phyloP scores from a whole-genome alignment of 345 rosid species.

The Anastatica hierochuntica region DNA sequence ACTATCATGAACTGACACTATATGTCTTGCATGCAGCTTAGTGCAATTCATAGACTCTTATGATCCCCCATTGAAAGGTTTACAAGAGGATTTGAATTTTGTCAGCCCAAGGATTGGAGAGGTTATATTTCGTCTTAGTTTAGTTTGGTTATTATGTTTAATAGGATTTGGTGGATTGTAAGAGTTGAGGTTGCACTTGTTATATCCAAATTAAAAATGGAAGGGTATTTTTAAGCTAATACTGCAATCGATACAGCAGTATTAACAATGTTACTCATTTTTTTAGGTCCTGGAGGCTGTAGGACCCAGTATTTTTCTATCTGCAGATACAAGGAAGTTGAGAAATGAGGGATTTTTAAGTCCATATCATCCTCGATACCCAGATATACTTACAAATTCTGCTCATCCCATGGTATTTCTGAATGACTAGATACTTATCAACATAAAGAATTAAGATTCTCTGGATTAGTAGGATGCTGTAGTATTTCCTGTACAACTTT shows the following conservation, averaged over 20 bases:
- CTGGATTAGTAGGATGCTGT: background rate
- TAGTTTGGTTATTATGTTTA: background rate
- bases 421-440: slow-evolving; percentile 4
- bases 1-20: background rate
- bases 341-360: slow-evolving; percentile 95
- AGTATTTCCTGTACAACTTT: background rate
- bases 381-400: slow-evolving; percentile 94
- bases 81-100: slow-evolving; percentile 95
- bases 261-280: slow-evolving; percentile 19
- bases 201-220: background rate
- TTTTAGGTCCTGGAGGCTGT: slow-evolving; percentile 97
- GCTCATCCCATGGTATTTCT: slow-evolving; percentile 88
- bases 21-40: slow-evolving; percentile 42
- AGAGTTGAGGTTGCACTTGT: slow-evolving; percentile 8
- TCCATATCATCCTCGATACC: slow-evolving; percentile 97
- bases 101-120: slow-evolving; percentile 99
- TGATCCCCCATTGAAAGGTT: slow-evolving; percentile 95
- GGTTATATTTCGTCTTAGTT: slow-evolving; percentile 36
- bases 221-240: background rate
- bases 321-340: slow-evolving; percentile 91
- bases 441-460: background rate
- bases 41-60: slow-evolving; percentile 93
- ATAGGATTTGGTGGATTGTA: background rate
- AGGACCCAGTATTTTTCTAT: slow-evolving; percentile 88
- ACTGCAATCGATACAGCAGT: background rate